Evolutionary conservation across 345 rosid species (phyloP).

Genomic region (Heritiera littoralis): DNA sequence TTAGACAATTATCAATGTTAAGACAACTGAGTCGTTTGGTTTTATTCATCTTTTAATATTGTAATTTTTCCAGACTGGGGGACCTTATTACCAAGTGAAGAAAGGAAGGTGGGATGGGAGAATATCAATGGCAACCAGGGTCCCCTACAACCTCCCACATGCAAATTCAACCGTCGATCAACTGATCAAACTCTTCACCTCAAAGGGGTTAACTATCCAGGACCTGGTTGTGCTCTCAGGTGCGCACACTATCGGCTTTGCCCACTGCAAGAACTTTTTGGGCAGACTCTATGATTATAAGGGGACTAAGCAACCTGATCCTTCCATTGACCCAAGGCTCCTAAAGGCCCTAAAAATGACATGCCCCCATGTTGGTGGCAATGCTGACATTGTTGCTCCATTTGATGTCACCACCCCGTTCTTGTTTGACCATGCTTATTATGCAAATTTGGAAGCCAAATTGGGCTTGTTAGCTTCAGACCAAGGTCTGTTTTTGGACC

Average conservation of each 20-base stretch:
- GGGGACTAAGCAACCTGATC: constrained; percentile 63
- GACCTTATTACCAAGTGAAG: constrained; percentile 79
- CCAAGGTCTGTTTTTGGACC: constrained; percentile 60
- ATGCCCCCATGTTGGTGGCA: constrained; percentile 60
- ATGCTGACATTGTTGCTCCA: constrained; percentile 52
- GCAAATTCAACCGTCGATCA: constrained; percentile 76
- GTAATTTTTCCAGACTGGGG: constrained; percentile 52
- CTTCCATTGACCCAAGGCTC: constrained; percentile 56
- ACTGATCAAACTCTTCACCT: constrained; percentile 59
- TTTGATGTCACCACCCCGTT: constrained; percentile 82
- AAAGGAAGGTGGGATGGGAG: constrained; percentile 84
- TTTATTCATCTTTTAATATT: not conserved
- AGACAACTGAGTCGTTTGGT: not conserved
- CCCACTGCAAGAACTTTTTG: constrained; percentile 66
- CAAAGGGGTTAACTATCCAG: constrained; percentile 62
- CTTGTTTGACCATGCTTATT: constrained; percentile 66
- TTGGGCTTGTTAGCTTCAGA: constrained; percentile 70
- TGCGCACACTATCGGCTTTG: constrained; percentile 83
- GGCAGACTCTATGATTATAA: constrained; percentile 57
- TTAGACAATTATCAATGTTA: not conserved
- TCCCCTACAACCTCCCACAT: constrained; percentile 50
- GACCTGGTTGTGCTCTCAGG: constrained; percentile 83
- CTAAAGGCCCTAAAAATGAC: constrained; percentile 71
- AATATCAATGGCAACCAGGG: constrained; percentile 62
- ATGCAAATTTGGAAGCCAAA: constrained; percentile 49